A percentile compares a stretch with the other conserved stretches of the same genome.
These are phyloP conservation scores for Clitopilus hobsonii DNA, from an alignment of 768 basidiomycete genomes.

Conservation along the genomic window DNA sequence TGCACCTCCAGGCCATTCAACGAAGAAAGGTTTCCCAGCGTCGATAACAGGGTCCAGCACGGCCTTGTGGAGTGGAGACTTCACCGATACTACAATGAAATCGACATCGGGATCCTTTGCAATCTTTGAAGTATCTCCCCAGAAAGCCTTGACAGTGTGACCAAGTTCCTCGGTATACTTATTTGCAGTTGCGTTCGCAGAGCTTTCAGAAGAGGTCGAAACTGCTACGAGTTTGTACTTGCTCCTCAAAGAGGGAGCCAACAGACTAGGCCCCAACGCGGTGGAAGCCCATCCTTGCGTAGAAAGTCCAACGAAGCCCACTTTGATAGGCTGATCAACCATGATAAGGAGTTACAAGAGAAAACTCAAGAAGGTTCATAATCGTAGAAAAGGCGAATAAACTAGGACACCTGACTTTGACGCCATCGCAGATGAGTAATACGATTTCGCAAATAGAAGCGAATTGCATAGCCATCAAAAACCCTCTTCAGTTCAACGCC, in stretches of 20 bases:
- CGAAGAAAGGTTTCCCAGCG: conserved; percentile 31
- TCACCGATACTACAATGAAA: conserved; percentile 29
- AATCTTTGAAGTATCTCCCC: conserved; percentile 23
- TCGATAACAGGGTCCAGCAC: conserved; percentile 25
- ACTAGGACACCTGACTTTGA: too few species aligned
- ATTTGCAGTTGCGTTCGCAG: conserved; percentile 24
- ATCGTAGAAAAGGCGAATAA: too few species aligned
- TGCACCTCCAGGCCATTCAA: conserved; percentile 36
- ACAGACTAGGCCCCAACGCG: conserved; percentile 20
- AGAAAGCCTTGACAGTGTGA: conserved; percentile 25
- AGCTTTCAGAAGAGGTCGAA: conserved; percentile 25
- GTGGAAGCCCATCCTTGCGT: conserved; percentile 25
- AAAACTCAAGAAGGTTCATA: too few species aligned
- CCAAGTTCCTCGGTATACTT: conserved; percentile 22
- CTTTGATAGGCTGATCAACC: background rate
- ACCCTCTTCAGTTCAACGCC: too few species aligned
- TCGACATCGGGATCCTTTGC: conserved; percentile 32
- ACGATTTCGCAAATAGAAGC: too few species aligned
- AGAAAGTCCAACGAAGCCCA: conserved; percentile 30
- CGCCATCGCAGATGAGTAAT: too few species aligned
- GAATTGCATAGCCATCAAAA: too few species aligned
- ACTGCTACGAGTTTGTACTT: conserved; percentile 27
- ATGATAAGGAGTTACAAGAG: conserved; percentile 15
- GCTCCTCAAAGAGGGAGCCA: conserved; percentile 10
- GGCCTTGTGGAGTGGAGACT: conserved; percentile 22